Evolutionary conservation across 1,284 basidiomycete genomes (phyloP), one percentile per base, ranked within the genome.

Genomic region (Rhodotorula sp.): DNA sequence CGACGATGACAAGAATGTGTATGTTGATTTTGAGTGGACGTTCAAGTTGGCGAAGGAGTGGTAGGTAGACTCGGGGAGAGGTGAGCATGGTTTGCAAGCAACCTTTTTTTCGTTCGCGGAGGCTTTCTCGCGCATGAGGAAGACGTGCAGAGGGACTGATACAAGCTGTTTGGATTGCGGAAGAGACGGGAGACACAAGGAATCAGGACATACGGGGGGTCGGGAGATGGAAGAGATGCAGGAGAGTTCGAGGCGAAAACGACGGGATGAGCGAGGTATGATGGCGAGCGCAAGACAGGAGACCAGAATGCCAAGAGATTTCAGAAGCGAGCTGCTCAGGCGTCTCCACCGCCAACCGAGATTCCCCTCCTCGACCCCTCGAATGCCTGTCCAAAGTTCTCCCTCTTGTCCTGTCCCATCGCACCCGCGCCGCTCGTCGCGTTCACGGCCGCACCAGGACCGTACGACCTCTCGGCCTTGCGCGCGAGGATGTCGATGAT

Each of bases 21-120:
- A 88, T 80, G 44, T 34, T 53, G 90, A 91, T 70, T 92, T 88
- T 84, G 86, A 89, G 53, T 92, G 90, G 90, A 79, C 77, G 34
- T 92, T 92, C 83, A 91, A 90, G 79, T 83, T 92, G 66, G 86
- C 83, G 34, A 91, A 91, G 81, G 90, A 91, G 71, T 92, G 90
- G 90, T 76, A 66, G 52, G n/a, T n/a, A n/a, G 31, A 15, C 31
- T 34, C 13, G 8, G 2, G 30, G 8, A 16, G 20, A 28, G 11
- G 18, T 10, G 8, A 2, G 8, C 37, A n/a, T 15, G 34, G 34
- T 34, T 34, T 34, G 34, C 34, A 34, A 34, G 34, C 34, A 13
- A 8, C 37, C 26, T 57, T 16, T 26, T 11, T 51, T 34, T 26
- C 47, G 47, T 48, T n/a, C 47, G 13, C 9, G 11, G 40, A 44